Evolutionary conservation across 805 yeast species (phyloP).

Genomic region (Saccharomycopsis amapae): DNA sequence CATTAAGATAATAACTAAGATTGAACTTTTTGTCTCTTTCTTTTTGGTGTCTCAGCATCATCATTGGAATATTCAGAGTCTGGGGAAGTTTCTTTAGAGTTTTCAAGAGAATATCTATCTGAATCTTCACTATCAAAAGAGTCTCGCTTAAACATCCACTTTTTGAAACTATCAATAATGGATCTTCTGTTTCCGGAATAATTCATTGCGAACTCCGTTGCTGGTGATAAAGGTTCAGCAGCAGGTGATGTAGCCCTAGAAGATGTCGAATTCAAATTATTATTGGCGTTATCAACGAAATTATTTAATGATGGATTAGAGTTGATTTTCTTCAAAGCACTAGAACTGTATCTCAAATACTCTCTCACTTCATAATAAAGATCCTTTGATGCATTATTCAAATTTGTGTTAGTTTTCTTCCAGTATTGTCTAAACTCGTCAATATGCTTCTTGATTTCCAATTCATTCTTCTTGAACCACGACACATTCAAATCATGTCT

Average conservation of each 20-base stretch:
- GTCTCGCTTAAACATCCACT: constrained; percentile 30
- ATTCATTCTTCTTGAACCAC: constrained; percentile 95
- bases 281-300: constrained; percentile 24
- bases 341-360: constrained; percentile 45
- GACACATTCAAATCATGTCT: constrained; percentile 93
- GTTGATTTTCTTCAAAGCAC: constrained; percentile 22
- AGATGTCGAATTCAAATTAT: constrained; percentile 19
- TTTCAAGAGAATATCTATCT: not conserved
- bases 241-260: constrained; percentile 11
- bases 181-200: constrained; percentile 49
- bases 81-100: constrained; percentile 2
- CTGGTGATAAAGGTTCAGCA: constrained; percentile 38
- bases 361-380: constrained; percentile 80
- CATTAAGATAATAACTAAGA: not conserved
- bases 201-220: constrained; percentile 59
- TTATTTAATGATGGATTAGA: constrained; percentile 17
- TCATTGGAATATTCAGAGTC: constrained; percentile 6
- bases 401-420: constrained; percentile 61
- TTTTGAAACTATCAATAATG: constrained; percentile 28
- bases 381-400: constrained; percentile 72
- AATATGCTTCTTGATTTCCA: constrained; percentile 87
- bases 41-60: constrained; percentile 3
- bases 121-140: not conserved
- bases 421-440: constrained; percentile 81
- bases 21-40: constrained; percentile 9